These are phyloP conservation scores for Neoboletus brunneissimus DNA, from an alignment of 768 basidiomycete species.

Conservation along the genomic window DNA sequence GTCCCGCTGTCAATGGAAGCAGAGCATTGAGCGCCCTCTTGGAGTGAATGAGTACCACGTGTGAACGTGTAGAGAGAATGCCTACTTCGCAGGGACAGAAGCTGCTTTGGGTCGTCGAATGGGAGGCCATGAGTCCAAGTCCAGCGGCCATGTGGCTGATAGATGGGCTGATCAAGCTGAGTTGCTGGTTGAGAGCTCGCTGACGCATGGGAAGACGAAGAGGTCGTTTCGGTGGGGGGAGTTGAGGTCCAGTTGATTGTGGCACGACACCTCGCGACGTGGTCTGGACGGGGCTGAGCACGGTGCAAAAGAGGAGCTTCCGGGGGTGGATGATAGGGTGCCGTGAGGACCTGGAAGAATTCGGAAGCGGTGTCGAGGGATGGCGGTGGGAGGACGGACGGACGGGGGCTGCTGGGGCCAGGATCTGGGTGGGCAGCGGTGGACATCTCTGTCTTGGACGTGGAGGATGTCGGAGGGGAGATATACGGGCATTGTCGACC, in stretches of 20 bases:
- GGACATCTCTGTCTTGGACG: conserved; percentile 12
- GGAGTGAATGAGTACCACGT: conserved; percentile 5
- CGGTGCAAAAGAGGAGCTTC: conserved; percentile 3
- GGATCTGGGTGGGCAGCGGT: conserved; percentile 10
- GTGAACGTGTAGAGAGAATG: neutral
- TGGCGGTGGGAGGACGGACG: conserved; percentile 15
- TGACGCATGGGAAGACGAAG: neutral
- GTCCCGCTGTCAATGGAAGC: conserved; percentile 37
- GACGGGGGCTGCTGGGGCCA: conserved; percentile 18
- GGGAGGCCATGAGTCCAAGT: conserved; percentile 30
- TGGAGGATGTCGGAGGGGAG: neutral
- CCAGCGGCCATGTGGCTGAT: conserved; percentile 33
- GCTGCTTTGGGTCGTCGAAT: conserved; percentile 26
- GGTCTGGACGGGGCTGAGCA: conserved; percentile 15
- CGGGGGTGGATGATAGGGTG: conserved; percentile 20
- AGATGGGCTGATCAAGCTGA: conserved; percentile 25
- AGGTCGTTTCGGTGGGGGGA: neutral
- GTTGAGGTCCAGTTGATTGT: conserved; percentile 27
- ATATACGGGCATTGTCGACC: conserved; percentile 16
- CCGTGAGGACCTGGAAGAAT: conserved; percentile 31
- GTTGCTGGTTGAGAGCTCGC: conserved; percentile 1
- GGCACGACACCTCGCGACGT: conserved; percentile 25
- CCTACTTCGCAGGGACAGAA: conserved; percentile 28
- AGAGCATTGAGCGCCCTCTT: conserved; percentile 38
- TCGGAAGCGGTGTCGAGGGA: conserved; percentile 25